These are phyloP conservation scores for Neurospora tetrasperma DNA, from an alignment of 495 filamentous ascomycete species.

Conservation along the genomic window DNA sequence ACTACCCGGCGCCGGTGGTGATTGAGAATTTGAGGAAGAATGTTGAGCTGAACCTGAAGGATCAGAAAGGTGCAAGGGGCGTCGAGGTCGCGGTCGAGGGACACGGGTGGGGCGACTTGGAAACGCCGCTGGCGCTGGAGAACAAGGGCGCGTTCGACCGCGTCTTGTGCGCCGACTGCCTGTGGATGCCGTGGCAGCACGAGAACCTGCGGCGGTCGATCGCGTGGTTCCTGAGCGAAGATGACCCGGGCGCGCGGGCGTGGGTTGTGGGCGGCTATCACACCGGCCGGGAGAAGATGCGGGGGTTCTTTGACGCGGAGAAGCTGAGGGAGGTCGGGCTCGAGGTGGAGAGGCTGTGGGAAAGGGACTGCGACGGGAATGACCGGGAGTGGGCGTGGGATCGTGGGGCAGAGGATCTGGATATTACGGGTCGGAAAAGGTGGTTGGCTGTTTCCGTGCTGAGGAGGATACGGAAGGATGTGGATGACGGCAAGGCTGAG, in stretches of 20 bases:
- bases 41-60: slow-evolving; percentile 27
- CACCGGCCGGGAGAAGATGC: slow-evolving; percentile 65
- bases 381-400: slow-evolving; percentile 58
- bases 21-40: slow-evolving; percentile 53
- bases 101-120: slow-evolving; percentile 64
- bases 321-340: slow-evolving; percentile 47
- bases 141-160: slow-evolving; percentile 49
- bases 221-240: slow-evolving; percentile 50
- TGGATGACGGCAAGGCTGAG: neutral
- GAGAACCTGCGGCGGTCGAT: slow-evolving; percentile 59
- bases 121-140: slow-evolving; percentile 40
- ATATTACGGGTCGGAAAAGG: slow-evolving; percentile 46
- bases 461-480: slow-evolving; percentile 10
- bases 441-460: slow-evolving; percentile 72
- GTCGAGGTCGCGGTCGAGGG: slow-evolving; percentile 47
- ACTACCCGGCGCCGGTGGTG: slow-evolving; percentile 64
- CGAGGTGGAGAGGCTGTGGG: slow-evolving; percentile 58
- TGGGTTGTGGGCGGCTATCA: slow-evolving; percentile 75
- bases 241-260: slow-evolving; percentile 40
- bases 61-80: slow-evolving; percentile 12
- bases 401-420: slow-evolving; percentile 51
- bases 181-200: slow-evolving; percentile 80
- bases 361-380: slow-evolving; percentile 60
- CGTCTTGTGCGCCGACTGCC: slow-evolving; percentile 72
- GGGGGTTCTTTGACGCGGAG: slow-evolving; percentile 56